Percentiles rank a stretch among this genome's conserved stretches.
These are phyloP conservation scores for Hypomontagnella monticulosa DNA, from an alignment of 495 filamentous ascomycete species.

Conservation along the genomic window DNA sequence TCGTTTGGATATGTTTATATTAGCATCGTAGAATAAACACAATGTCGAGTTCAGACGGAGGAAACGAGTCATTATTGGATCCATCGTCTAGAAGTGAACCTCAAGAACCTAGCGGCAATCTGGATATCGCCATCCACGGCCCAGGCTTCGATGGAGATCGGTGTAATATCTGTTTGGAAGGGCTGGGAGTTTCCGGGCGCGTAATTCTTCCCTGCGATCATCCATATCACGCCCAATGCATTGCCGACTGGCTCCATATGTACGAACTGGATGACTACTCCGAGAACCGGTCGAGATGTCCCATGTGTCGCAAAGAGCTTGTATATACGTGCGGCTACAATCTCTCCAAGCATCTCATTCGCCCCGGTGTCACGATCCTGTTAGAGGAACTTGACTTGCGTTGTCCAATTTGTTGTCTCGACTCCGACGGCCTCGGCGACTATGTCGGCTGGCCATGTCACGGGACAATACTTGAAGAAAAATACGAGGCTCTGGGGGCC, in stretches of 20 bases:
- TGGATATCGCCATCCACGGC: no score
- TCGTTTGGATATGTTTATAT: no score
- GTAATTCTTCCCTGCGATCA: slow-evolving; percentile 26
- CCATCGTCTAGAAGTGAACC: no score
- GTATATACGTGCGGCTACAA: slow-evolving; percentile 11
- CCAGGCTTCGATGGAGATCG: neutral
- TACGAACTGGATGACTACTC: neutral
- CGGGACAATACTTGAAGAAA: no score
- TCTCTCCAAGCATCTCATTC: slow-evolving; percentile 15
- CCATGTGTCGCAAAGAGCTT: slow-evolving; percentile 11
- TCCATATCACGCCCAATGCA: slow-evolving; percentile 3
- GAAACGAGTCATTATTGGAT: no score
- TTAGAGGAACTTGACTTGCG: neutral
- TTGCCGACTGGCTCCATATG: slow-evolving; percentile 12
- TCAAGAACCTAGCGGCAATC: no score
- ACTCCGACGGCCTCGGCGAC: neutral
- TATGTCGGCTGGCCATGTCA: neutral
- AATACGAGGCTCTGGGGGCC: no score
- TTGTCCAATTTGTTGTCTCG: slow-evolving; percentile 5
- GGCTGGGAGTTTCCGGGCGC: neutral
- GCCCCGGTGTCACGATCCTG: slow-evolving; percentile 23
- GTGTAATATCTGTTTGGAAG: slow-evolving; percentile 11
- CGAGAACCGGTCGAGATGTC: neutral
- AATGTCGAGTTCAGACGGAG: no score
- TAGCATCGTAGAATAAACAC: no score